These are phyloP conservation scores for Citrullus mucosospermus DNA, from an alignment of 306 rosid genomes.

Conservation along the genomic window DNA sequence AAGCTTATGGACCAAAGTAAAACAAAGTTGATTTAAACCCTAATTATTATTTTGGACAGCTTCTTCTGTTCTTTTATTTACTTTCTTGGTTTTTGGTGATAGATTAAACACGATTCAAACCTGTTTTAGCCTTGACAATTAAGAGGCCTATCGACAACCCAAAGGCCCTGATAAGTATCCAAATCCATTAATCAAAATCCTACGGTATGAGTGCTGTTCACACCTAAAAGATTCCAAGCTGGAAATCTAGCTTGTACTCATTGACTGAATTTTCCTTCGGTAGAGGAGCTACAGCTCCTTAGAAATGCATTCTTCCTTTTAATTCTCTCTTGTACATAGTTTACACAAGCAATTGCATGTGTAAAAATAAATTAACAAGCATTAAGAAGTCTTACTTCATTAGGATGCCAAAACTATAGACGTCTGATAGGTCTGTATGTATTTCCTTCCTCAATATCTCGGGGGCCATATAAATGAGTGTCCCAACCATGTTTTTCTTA, in stretches of 20 bases:
- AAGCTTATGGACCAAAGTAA: neutral
- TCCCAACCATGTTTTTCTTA: constrained; percentile 88
- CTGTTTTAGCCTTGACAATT: neutral
- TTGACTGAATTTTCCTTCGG: neutral
- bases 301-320: neutral
- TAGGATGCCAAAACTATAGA: constrained; percentile 76
- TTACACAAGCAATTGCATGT: neutral
- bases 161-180: neutral
- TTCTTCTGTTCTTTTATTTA: neutral
- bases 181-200: neutral
- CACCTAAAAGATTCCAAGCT: neutral
- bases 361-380: neutral
- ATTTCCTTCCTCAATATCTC: constrained; percentile 77
- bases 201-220: neutral
- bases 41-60: neutral
- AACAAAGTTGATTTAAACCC: neutral
- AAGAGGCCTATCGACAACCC: neutral
- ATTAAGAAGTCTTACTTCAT: constrained; percentile 50
- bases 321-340: neutral
- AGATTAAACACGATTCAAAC: neutral
- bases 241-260: neutral
- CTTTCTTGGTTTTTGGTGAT: neutral
- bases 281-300: neutral
- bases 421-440: constrained; percentile 79
- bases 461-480: constrained; percentile 91